Base-by-base conservation (phyloP, 148 eudicot species). In the Rhododendron ferrugineum region DNA sequence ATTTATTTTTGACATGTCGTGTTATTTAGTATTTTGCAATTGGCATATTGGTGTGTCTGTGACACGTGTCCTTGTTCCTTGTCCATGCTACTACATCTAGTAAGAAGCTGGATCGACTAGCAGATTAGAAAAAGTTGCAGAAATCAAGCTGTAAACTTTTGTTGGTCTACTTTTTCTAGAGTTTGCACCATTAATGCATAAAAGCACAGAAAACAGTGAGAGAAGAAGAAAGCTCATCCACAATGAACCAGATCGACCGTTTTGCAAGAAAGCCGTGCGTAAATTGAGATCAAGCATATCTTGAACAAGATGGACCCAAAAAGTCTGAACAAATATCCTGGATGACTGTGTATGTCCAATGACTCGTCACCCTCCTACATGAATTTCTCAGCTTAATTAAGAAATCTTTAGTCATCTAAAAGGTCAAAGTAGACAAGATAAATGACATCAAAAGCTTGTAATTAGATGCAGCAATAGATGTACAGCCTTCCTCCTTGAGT, bases 81-180 rank as follows among this genome's bases (percentile, higher is more conserved):
- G 73, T 11, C 34, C 34, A 66, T 66, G 73, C 32, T 66, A n/a
- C 66, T 15, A 2, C 18, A 6, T 16, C 58, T 54, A 54, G 73
- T 66, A 47, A 79, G 75, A 79, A 85, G 76, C 82, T 16, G 9
- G n/a, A 80, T 80, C 3, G 16, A 80, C n/a, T 54, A 54, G 68
- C 46, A 80, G 68, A 80, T 30, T 9, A 80, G 68, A 54, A 80
- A 80, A 66, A 28, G n/a, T 30, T 28, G 62, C 36, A 79, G 62
- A 28, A 28, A 5, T 78, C 13, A 28, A 30, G 4, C 62, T 46
- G 28, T 49, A 11, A 13, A n/a, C 6, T 7, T 30, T 46, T 58
- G 64, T 58, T 20, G 58, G n/a, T 49, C 8, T 47, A 11, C 36
- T 79, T 32, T 28, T 79, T 79, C 37, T 30, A 28, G 4, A 52